Conservation (phyloP, 1,284 basidiomycete genomes). For the Irpex rosettiformis region DNA sequence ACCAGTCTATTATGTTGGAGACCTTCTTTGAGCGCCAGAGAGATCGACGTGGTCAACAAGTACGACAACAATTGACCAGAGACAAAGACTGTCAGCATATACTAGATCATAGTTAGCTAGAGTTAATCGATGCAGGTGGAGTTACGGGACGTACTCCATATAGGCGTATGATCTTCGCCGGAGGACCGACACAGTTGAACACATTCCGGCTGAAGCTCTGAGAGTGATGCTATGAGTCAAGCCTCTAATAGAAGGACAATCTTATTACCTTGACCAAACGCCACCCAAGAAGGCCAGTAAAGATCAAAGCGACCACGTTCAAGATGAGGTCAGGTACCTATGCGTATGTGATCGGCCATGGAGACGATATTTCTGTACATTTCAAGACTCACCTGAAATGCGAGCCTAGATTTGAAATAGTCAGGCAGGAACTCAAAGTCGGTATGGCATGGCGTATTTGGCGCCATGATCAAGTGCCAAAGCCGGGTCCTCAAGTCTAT, state of each 20-base stretch:
- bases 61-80: constrained; percentile 55
- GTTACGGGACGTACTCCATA: constrained; percentile 38
- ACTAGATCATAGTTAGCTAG: constrained; percentile 26
- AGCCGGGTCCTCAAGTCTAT: constrained; percentile 32
- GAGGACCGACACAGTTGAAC: constrained; percentile 53
- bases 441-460: constrained; percentile 43
- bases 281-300: constrained; percentile 43
- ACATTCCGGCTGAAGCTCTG: constrained; percentile 45
- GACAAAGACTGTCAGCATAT: constrained; percentile 53
- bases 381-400: constrained; percentile 34
- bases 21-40: constrained; percentile 46
- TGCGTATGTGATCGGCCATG: no score
- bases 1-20: constrained; percentile 33
- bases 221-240: constrained; percentile 2
- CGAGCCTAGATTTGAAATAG: constrained; percentile 39
- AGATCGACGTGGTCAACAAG: constrained; percentile 39
- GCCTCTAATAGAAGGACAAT: background rate
- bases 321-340: constrained; percentile 51
- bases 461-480: constrained; percentile 34
- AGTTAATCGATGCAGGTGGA: background rate
- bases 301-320: constrained; percentile 39
- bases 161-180: constrained; percentile 43
- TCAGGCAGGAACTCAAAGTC: constrained; percentile 45
- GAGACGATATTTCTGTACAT: no score
- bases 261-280: constrained; percentile 40